Evolutionary conservation across 495 filamentous ascomycete genomes (phyloP), one percentile per base, ranked within the genome.

Genomic region (Cercophora scortea): DNA sequence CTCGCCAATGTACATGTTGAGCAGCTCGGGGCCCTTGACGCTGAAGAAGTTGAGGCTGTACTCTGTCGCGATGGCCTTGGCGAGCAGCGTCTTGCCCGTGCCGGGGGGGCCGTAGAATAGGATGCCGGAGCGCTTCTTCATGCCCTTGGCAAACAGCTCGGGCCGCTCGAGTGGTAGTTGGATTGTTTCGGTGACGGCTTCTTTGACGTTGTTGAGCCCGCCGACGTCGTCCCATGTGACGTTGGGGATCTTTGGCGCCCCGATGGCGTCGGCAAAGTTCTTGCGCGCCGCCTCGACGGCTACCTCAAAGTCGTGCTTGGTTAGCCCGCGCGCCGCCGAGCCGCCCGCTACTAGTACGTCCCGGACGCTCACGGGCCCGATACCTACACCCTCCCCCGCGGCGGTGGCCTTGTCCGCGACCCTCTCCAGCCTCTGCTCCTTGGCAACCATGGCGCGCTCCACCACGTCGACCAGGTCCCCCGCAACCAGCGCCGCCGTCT

Each of bases 1-100:
- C 68, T 97, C 93, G 69, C 93, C 93, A 64, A 98, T 97, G 63
- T 98, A 98, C 93, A 97, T 98, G 63, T 98, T 98, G 15, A 98
- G 82, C 60, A 98, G 68, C 71, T 98, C 93, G 1, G 93, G 93
- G 2, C 93, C 93, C 70, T 99, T 99, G 69, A 99, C 89, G 47
- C 85, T 90, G 81, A 99, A 97, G 78, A 99, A 99, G 58, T 99
- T 99, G 62, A 99, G 79, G 47, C 88, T 94, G 75, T 96, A 97
- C 60, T 97, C 93, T 0, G 94, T 97, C 1, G 93, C 93, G 61
- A 99, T 97, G 39, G 93, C 93, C 72, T 97, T 97, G 35, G 93
- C 93, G 32, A 99, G 80, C 18, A 99, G 72, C 0, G 93, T 99
- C 72, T 99, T 99, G 34, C 93, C 93, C 5, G 94, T 97, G 49